These are phyloP conservation scores for Camellia granthamiana DNA, from an alignment of 148 eudicot species.

Conservation along the genomic window DNA sequence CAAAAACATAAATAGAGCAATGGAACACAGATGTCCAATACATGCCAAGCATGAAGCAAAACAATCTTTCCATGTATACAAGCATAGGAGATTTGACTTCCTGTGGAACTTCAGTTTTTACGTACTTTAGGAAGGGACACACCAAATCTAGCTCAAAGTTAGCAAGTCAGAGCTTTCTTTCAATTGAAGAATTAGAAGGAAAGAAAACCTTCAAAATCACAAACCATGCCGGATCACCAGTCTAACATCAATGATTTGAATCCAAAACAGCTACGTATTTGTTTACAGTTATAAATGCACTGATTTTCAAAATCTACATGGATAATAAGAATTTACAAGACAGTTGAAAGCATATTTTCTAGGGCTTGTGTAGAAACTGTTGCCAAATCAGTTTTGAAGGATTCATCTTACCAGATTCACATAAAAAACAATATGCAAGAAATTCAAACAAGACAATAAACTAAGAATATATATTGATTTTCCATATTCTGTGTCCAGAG, in stretches of 20 bases:
- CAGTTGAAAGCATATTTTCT: not conserved
- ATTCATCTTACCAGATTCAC: not conserved
- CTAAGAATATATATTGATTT: not conserved
- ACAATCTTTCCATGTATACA: not conserved
- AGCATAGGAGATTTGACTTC: not conserved
- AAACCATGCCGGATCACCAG: not conserved
- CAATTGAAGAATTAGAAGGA: not conserved
- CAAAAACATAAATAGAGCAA: not conserved
- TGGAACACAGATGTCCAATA: not conserved
- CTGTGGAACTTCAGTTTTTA: not conserved
- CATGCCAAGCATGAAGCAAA: not conserved
- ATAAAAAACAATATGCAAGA: not conserved
- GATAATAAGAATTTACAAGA: not conserved
- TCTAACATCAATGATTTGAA: not conserved
- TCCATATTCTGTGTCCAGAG: not conserved
- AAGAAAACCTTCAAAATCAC: not conserved
- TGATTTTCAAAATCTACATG: not conserved
- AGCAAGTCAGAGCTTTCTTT: not conserved
- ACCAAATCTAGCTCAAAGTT: not conserved
- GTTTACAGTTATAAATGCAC: not conserved
- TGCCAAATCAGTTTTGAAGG: not conserved
- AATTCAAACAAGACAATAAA: slow-evolving; percentile 4
- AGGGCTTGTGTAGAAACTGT: not conserved
- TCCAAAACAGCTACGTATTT: not conserved
- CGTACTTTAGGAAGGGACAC: not conserved